Evolutionary conservation across 129 eudicot species (phyloP).

Genomic region (Kitagawia praeruptora): DNA sequence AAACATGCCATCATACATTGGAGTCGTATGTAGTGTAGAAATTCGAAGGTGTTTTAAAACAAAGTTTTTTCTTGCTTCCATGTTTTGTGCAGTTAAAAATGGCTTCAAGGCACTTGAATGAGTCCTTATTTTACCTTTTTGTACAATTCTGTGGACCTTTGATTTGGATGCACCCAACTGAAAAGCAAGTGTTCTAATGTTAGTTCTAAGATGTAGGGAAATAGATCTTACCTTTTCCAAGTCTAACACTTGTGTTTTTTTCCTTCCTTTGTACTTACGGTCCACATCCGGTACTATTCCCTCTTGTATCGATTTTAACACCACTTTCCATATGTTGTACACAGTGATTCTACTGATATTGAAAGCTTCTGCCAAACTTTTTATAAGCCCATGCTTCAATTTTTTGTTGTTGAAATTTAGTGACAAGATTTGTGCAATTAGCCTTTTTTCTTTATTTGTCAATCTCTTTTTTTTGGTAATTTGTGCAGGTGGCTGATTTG

Average conservation of each 20-base stretch:
- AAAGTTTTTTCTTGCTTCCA: not conserved
- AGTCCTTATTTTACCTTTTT: not conserved
- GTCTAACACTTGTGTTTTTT: not conserved
- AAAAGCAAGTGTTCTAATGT: not conserved
- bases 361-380: too few relatives aligned
- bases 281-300: not conserved
- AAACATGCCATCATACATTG: not conserved
- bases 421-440: not conserved
- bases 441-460: too few relatives aligned
- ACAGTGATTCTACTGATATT: not conserved
- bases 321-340: too few relatives aligned
- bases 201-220: not conserved
- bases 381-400: not conserved
- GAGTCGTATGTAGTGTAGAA: not conserved
- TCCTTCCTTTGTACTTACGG: not conserved
- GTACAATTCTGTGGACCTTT: not conserved
- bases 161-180: not conserved
- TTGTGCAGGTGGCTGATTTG: too few relatives aligned
- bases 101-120: not conserved
- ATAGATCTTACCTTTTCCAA: not conserved
- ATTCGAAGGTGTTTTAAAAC: too few relatives aligned
- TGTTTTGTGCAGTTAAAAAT: too few relatives aligned
- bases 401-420: too few relatives aligned
- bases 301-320: not conserved
- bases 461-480: not conserved